Evolutionary conservation across 83 land plant genomes (phyloP).

Genomic region (Isoetes engelmannii): DNA sequence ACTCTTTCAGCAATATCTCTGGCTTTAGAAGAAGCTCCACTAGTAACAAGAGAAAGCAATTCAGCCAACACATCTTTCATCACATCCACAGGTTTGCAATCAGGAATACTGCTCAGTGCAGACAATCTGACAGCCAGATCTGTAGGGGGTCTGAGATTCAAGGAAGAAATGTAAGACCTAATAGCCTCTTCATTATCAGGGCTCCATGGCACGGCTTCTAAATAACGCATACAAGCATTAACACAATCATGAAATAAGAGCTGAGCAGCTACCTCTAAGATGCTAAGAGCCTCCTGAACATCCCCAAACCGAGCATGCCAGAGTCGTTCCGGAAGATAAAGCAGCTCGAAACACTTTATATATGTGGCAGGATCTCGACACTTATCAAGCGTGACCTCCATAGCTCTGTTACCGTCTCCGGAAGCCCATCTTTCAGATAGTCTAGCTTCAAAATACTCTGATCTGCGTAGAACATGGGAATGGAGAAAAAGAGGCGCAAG

Average conservation of each 20-base stretch:
- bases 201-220: constrained; percentile 39
- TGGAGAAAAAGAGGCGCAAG: constrained; percentile 26
- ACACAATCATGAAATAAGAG: constrained; percentile 35
- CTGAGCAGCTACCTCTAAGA: constrained; percentile 40
- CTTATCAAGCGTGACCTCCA: constrained; percentile 25
- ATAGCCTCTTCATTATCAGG: constrained; percentile 24
- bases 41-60: constrained; percentile 29
- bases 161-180: constrained; percentile 22
- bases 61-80: constrained; percentile 38
- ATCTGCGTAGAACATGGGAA: constrained; percentile 20
- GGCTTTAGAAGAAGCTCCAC: constrained; percentile 38
- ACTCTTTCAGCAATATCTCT: constrained; percentile 39
- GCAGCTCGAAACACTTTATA: constrained; percentile 23
- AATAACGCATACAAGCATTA: constrained; percentile 31
- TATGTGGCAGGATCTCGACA: constrained; percentile 22
- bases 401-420: constrained; percentile 5
- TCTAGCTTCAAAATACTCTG: constrained; percentile 34
- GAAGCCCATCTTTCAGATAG: constrained; percentile 29
- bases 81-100: constrained; percentile 29
- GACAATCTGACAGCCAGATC: constrained; percentile 34
- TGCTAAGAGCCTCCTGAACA: constrained; percentile 36
- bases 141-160: constrained; percentile 29
- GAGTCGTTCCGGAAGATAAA: constrained; percentile 25
- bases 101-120: constrained; percentile 16
- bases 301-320: constrained; percentile 21